phyloP scores from a whole-genome alignment of 768 basidiomycete species.

The Collybia nuda region DNA sequence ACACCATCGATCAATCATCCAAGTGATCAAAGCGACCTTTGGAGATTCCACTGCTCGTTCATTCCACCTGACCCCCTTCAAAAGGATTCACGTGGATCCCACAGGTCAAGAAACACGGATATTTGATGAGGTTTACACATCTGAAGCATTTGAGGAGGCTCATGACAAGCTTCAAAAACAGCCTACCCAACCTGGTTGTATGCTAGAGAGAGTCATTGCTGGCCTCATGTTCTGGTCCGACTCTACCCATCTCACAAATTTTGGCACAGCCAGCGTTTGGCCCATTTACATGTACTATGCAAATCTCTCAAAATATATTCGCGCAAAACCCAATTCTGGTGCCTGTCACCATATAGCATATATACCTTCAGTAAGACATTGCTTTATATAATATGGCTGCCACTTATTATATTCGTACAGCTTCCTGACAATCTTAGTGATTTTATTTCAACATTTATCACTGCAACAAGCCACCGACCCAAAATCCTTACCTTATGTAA shows the following conservation, averaged over 20 bases:
- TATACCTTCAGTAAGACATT: conserved; percentile 11
- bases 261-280: conserved; percentile 30
- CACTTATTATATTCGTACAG: conserved; percentile 5
- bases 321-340: conserved; percentile 13
- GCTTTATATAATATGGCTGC: conserved; percentile 20
- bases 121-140: conserved; percentile 20
- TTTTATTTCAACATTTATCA: conserved; percentile 11
- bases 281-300: conserved; percentile 34
- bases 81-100: conserved; percentile 16
- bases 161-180: conserved; percentile 14
- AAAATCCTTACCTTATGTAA: conserved; percentile 24
- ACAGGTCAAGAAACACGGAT: too few species aligned
- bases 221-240: conserved; percentile 29
- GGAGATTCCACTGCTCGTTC: conserved; percentile 11
- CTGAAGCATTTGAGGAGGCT: conserved; percentile 15
- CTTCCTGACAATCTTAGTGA: conserved; percentile 25
- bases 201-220: conserved; percentile 19
- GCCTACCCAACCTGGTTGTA: conserved; percentile 13
- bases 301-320: conserved; percentile 33
- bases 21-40: conserved; percentile 20
- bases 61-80: conserved; percentile 23
- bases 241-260: conserved; percentile 26
- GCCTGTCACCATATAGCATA: conserved; percentile 30
- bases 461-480: conserved; percentile 8
- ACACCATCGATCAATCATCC: conserved; percentile 18